Conservation (phyloP, 73 alveolate genomes). For the Durusdinium trenchii region DNA sequence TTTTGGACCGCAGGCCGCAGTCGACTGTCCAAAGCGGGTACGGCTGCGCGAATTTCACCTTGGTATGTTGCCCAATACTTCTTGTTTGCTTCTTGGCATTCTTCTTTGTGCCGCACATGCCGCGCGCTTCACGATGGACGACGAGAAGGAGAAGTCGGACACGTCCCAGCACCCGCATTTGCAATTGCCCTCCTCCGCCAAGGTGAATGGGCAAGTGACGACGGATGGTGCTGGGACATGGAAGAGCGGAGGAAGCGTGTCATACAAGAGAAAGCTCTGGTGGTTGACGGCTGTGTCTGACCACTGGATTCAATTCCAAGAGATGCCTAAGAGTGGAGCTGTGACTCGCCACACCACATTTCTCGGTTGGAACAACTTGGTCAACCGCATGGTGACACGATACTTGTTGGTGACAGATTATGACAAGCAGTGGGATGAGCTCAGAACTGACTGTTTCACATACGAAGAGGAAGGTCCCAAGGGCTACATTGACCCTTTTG, state of each 20-base stretch:
- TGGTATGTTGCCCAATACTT: slow-evolving; percentile 8
- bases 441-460: not conserved
- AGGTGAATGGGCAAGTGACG: not conserved
- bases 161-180: slow-evolving; percentile 2
- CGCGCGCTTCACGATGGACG: not conserved
- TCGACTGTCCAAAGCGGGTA: no score
- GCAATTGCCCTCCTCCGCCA: not conserved
- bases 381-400: slow-evolving; percentile 21
- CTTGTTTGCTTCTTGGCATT: not conserved
- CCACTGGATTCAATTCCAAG: not conserved
- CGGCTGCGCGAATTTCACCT: no score
- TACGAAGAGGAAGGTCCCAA: not conserved
- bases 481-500: slow-evolving; percentile 48
- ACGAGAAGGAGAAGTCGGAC: not conserved
- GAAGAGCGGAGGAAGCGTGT: slow-evolving; percentile 49
- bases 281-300: slow-evolving; percentile 43
- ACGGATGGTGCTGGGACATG: slow-evolving; percentile 30
- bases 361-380: slow-evolving; percentile 41
- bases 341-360: slow-evolving; percentile 27
- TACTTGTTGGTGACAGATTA: slow-evolving; percentile 44
- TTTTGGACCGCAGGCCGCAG: no score
- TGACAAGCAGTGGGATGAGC: not conserved
- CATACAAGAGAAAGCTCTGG: not conserved
- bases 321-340: slow-evolving; percentile 23
- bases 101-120: not conserved